phyloP scores from a whole-genome alignment of 2,329 filamentous ascomycete genomes.

The Ophiocordyceps australis region DNA sequence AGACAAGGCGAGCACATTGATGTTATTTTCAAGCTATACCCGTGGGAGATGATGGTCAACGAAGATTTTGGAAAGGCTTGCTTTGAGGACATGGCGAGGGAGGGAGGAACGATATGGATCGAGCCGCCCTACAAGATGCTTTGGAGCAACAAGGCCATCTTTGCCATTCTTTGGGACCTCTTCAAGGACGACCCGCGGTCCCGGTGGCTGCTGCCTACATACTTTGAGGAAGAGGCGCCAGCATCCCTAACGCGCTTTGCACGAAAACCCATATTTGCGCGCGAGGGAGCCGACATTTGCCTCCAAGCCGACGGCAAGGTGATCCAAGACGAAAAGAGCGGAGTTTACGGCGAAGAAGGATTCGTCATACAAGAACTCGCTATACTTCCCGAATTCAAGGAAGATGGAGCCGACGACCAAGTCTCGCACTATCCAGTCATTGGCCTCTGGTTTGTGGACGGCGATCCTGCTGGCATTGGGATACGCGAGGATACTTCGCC shows the following conservation, averaged over 20 bases:
- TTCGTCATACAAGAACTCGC: constrained; percentile 1
- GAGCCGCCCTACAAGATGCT: constrained; percentile 3
- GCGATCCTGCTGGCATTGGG: constrained; percentile 1
- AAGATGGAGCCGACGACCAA: background rate
- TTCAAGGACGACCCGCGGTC: constrained; percentile 2
- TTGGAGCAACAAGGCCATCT: constrained; percentile 2
- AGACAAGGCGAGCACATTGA: constrained; percentile 1
- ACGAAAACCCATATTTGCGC: constrained; percentile 2
- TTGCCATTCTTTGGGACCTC: constrained; percentile 1
- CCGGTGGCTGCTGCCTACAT: constrained; percentile 2
- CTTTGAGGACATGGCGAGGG: constrained; percentile 1
- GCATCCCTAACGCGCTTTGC: constrained; percentile 1
- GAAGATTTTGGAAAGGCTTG: background rate
- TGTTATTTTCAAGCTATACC: constrained; percentile 3
- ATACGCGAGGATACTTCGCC: constrained; percentile 1
- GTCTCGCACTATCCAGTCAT: background rate
- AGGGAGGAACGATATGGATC: constrained; percentile 2
- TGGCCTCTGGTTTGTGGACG: constrained; percentile 2
- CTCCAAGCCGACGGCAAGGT: background rate
- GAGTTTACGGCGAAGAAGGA: constrained; percentile 1
- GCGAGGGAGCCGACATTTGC: constrained; percentile 1
- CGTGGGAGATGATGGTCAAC: constrained; percentile 1
- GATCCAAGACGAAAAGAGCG: background rate
- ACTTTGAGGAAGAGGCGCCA: constrained; percentile 1
- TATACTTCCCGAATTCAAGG: background rate